Conservation (phyloP, 73 alveolate genomes). For the Paramecium biaurelia region DNA sequence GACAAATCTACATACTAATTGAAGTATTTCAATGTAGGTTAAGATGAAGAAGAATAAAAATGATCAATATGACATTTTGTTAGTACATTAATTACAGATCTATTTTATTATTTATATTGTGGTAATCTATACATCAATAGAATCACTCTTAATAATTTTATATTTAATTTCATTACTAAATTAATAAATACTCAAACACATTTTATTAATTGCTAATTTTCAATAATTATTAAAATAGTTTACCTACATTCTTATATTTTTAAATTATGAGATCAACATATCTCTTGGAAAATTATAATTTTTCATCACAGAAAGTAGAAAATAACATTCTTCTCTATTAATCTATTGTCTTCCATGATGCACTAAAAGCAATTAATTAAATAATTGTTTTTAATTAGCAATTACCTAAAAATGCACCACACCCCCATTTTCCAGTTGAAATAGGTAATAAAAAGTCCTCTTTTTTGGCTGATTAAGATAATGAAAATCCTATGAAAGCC, state of each 20-base stretch:
- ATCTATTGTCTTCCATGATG: slow-evolving; percentile 45
- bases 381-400: slow-evolving; percentile 71
- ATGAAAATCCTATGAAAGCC: slow-evolving; percentile 69
- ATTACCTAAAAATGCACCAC: slow-evolving; percentile 83
- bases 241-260: background rate
- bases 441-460: slow-evolving; percentile 48
- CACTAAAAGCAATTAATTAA: slow-evolving; percentile 80
- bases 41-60: slow-evolving; percentile 82
- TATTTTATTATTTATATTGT: background rate
- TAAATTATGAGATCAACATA: background rate
- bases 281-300: background rate
- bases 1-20: slow-evolving; percentile 81
- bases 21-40: slow-evolving; percentile 83
- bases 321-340: background rate
- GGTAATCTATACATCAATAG: background rate
- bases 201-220: background rate
- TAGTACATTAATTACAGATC: background rate
- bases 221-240: background rate
- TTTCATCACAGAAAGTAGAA: background rate
- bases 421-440: slow-evolving; percentile 89
- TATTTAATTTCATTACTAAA: background rate
- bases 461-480: background rate
- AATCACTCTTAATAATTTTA: background rate
- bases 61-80: background rate
- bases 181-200: background rate